These are phyloP conservation scores for Aspergillus coremiiformis DNA, from an alignment of 495 filamentous ascomycete genomes.

Conservation along the genomic window DNA sequence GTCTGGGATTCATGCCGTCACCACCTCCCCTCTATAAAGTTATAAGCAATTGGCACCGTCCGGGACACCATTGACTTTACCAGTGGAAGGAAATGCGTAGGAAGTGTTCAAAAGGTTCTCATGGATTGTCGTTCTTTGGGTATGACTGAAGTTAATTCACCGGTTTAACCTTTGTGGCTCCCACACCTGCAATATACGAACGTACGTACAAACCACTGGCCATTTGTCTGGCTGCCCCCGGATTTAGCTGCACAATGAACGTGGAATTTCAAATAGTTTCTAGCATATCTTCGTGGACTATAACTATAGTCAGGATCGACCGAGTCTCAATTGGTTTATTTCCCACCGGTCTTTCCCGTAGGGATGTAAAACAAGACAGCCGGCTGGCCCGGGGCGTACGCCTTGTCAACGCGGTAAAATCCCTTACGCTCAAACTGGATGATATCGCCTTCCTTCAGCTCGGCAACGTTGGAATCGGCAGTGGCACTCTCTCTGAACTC, in stretches of 20 bases:
- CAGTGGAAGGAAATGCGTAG: too few relatives aligned
- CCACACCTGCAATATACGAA: neutral
- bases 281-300: conserved; percentile 1
- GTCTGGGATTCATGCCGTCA: conserved; percentile 1
- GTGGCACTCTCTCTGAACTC: conserved; percentile 66
- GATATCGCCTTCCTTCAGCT: conserved; percentile 73
- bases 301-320: neutral
- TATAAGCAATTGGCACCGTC: too few relatives aligned
- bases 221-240: neutral
- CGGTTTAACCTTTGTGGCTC: neutral
- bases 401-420: conserved; percentile 72
- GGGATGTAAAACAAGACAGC: conserved; percentile 77
- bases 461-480: conserved; percentile 72
- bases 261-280: neutral
- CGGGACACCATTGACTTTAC: too few relatives aligned
- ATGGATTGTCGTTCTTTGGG: too few relatives aligned
- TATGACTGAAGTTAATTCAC: neutral
- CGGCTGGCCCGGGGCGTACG: conserved; percentile 50
- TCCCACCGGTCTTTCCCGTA: conserved; percentile 51
- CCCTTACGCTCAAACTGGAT: conserved; percentile 93
- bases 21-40: too few relatives aligned
- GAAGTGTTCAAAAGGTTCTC: too few relatives aligned
- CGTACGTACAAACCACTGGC: too few relatives aligned
- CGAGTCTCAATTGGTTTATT: conserved; percentile 21
- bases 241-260: neutral